phyloP scores from a whole-genome alignment of 1,284 basidiomycete species.

The Phaffia rhodozyma region DNA sequence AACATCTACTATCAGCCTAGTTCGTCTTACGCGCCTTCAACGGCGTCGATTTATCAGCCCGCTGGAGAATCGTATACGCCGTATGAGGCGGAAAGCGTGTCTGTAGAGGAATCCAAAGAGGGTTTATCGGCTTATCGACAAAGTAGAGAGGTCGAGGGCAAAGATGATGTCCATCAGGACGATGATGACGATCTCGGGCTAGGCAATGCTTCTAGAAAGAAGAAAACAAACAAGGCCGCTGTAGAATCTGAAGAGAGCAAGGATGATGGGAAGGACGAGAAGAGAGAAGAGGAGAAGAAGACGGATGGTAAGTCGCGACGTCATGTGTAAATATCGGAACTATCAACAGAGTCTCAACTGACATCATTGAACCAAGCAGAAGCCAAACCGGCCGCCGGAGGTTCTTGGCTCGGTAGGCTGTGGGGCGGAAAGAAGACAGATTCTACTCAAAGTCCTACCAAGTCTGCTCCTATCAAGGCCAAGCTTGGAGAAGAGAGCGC shows the following conservation, averaged over 20 bases:
- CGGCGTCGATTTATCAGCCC: neutral
- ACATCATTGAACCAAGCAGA: conserved; percentile 16
- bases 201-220: conserved; percentile 53
- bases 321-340: neutral
- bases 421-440: conserved; percentile 49
- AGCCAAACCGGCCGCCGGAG: conserved; percentile 24
- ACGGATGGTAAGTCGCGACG: conserved; percentile 10
- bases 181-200: conserved; percentile 84
- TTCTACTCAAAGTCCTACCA: conserved; percentile 32
- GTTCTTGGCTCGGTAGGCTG: conserved; percentile 65
- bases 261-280: conserved; percentile 25
- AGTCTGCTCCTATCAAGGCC: conserved; percentile 63
- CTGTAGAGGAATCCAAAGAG: neutral
- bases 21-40: conserved; percentile 23
- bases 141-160: conserved; percentile 3
- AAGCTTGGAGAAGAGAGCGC: conserved; percentile 84
- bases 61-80: conserved; percentile 4
- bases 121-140: neutral
- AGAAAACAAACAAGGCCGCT: conserved; percentile 29
- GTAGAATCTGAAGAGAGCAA: conserved; percentile 19
- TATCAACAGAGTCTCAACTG: conserved; percentile 3
- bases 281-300: conserved; percentile 26
- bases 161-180: conserved; percentile 41
- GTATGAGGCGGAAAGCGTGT: neutral
- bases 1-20: conserved; percentile 31